Evolutionary conservation across 1,139 yeast genomes (phyloP).

Genomic region (Pichia sp.): DNA sequence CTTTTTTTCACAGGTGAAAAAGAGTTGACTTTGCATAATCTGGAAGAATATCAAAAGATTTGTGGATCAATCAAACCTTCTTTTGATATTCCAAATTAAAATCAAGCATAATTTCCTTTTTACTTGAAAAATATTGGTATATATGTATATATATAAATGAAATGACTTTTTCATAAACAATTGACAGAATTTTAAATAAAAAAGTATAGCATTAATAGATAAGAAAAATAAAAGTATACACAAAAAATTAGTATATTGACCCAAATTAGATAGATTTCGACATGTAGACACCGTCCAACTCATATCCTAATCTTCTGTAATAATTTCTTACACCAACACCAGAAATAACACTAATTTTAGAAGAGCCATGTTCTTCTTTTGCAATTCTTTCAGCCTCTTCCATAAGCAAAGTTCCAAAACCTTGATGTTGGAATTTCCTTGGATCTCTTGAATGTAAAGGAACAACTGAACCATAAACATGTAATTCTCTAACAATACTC

Average conservation of each 20-base stretch:
- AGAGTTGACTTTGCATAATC: conserved; percentile 25
- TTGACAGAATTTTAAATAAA: background rate
- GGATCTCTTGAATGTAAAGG: conserved; percentile 98
- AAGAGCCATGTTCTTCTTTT: conserved; percentile 87
- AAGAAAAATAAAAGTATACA: background rate
- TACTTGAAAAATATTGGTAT: too few species aligned
- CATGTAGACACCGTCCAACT: conserved; percentile 94
- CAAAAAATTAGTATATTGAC: background rate
- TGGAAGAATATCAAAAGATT: conserved; percentile 33
- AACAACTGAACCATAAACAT: conserved; percentile 95
- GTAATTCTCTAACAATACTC: conserved; percentile 90
- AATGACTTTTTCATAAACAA: background rate
- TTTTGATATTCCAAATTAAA: conserved; percentile 16
- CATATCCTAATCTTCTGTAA: conserved; percentile 85
- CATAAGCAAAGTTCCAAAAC: conserved; percentile 94
- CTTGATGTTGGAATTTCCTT: conserved; percentile 97
- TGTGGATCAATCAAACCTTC: conserved; percentile 41
- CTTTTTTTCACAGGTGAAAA: conserved; percentile 60
- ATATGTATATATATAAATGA: too few species aligned
- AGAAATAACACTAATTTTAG: conserved; percentile 85
- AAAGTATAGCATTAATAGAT: background rate
- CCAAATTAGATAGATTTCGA: conserved; percentile 45
- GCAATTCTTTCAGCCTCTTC: conserved; percentile 98
- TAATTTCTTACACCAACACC: conserved; percentile 98
- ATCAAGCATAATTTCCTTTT: background rate